Evolutionary conservation across 202 grass and related monocot species (phyloP).

Genomic region (Saccharum hybrid): DNA sequence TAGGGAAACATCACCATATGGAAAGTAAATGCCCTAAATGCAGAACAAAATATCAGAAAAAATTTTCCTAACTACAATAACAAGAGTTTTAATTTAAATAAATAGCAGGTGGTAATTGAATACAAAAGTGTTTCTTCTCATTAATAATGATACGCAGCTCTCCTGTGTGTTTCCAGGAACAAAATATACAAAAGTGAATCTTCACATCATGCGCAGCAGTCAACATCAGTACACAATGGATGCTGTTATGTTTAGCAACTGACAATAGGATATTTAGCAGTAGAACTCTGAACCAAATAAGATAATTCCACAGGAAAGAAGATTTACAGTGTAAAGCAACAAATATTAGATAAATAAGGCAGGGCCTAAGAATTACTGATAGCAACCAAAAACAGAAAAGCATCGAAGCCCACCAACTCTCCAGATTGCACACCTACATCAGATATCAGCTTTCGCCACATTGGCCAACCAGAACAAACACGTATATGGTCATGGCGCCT

Average conservation of each 20-base stretch:
- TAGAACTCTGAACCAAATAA: neutral
- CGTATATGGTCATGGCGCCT: neutral
- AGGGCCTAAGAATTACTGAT: neutral
- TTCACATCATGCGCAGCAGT: too few relatives aligned
- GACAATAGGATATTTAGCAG: too few relatives aligned
- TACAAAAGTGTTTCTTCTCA: neutral
- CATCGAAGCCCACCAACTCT: neutral
- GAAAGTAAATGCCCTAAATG: neutral
- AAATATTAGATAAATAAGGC: constrained; percentile 21
- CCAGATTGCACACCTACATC: neutral
- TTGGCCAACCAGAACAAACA: neutral
- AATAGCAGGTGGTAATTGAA: neutral
- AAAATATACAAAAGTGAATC: neutral
- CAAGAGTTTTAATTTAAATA: neutral
- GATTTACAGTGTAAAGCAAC: neutral
- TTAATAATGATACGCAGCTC: neutral
- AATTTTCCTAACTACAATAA: neutral
- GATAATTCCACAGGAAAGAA: neutral
- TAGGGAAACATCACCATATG: neutral
- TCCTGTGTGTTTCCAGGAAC: neutral
- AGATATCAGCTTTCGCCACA: neutral
- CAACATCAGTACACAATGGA: too few relatives aligned
- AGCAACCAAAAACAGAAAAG: constrained; percentile 6
- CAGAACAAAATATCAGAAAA: neutral
- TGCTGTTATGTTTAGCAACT: too few relatives aligned